Base-by-base conservation (phyloP, 2,329 filamentous ascomycete species). In the Aspergillus ruber region DNA sequence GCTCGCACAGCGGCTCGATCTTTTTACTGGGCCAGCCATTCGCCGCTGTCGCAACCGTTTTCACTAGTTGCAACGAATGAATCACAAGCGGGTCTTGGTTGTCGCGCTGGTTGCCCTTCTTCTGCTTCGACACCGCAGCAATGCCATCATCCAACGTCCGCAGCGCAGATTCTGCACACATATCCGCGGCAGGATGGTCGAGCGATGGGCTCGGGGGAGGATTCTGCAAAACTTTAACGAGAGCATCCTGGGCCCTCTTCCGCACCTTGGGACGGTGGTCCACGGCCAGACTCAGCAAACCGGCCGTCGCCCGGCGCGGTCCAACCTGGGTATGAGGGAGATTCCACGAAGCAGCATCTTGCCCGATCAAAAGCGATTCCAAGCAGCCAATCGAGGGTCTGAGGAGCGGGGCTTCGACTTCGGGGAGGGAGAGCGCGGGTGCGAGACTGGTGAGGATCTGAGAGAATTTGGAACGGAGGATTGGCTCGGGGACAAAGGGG, bases 21-120 rank as follows among this genome's bases (percentile, higher is more conserved):
- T 95, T 95, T 74, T 86, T 89, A 73, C 86, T 95, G 1, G 93
- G 93, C 93, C 93, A 98, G 44, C 93, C 93, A 36, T 89, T 88
- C 49, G 89, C 91, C 4, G 88, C 89, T 3, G 81, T 78, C 0
- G 93, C 90, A 50, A 98, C 82, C 0, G 88, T 87, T 76, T 95
- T 96, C 55, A 95, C 85, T 47, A 98, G 75, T 62, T 98, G 91
- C 52, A 98, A 74, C 2, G 90, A 86, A 65, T 97, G 93, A 56
- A 97, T 95, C 44, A 97, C 76, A 25, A 82, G 83, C 2, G 93
- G 90, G 52, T 95, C 89, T 61, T 90, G 81, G 48, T 76, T 76
- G 42, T 75, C 73, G 49, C 73, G 69, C 48, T 73, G 72, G 53
- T 72, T 69, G n/a, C 64, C 58, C 64, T 86, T 85, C 71, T 88